Percentiles rank a stretch among this genome's conserved stretches.
Evolutionary conservation across 1,284 basidiomycete species (phyloP).

Genomic region (Ganoderma sp.): DNA sequence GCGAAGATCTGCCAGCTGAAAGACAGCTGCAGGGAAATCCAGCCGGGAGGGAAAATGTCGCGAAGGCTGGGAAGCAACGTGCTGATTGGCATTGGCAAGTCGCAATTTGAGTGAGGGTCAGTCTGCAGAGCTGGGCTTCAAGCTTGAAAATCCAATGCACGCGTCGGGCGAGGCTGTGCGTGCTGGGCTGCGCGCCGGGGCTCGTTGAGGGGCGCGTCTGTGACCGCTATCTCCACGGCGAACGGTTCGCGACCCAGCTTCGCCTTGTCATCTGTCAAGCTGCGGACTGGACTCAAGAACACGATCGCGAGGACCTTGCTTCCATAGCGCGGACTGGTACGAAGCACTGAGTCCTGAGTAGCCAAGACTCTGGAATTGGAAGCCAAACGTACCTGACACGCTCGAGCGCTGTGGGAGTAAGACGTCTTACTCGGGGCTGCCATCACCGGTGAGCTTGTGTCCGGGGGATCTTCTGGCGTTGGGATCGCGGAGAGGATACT

Average conservation of each 20-base stretch:
- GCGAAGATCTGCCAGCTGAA: no score
- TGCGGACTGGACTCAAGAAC: not conserved
- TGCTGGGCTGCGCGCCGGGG: not conserved
- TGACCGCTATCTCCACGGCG: not conserved
- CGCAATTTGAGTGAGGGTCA: not conserved
- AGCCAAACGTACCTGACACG: not conserved
- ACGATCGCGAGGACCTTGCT: not conserved
- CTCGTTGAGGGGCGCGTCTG: not conserved
- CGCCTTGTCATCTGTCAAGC: not conserved
- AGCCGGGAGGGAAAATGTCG: not conserved
- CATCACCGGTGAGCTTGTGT: not conserved
- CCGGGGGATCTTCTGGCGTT: not conserved
- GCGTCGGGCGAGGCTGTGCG: not conserved
- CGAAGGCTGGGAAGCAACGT: not conserved
- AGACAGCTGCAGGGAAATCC: no score
- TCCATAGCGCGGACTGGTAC: not conserved
- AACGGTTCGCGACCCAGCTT: not conserved
- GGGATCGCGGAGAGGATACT: not conserved
- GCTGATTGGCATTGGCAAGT: not conserved
- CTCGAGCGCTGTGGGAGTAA: not conserved
- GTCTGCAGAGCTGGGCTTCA: no score
- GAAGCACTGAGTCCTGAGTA: not conserved
- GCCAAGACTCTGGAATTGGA: not conserved
- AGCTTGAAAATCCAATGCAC: not conserved
- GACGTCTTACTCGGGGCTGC: not conserved